Evolutionary conservation across 352 stramenopile genomes (phyloP), one percentile per base, ranked within the genome.

Genomic region (Phytopythium helicoides): DNA sequence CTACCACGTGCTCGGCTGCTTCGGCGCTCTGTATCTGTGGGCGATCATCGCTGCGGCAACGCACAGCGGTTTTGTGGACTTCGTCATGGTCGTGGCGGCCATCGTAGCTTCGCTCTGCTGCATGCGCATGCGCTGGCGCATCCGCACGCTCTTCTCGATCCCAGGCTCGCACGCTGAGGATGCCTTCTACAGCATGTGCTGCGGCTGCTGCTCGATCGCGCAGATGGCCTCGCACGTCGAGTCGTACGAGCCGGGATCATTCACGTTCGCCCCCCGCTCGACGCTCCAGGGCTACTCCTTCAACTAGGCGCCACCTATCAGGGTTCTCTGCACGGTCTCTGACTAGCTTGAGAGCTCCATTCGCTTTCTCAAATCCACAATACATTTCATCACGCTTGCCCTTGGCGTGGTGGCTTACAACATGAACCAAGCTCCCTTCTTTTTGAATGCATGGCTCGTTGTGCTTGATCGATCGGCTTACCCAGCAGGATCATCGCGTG

Each of bases 211-310:
- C 66, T 86, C 79, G 1, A 70, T 90, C 47, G 81, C 81, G 10
- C 81, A 92, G 59, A 87, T 90, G 75, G 82, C 79, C 10, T 85
- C 79, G 19, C 76, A 92, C 56, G 79, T 92, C 52, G 75, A 89
- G 61, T 85, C 79, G 47, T 92, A 90, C 57, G 73, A 87, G 64
- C 82, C 79, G 1, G 82, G 79, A 25, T 50, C 52, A 23, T 87
- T 81, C 52, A 47, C 68, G 10, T 89, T 92, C 31, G 54, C 65
- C 11, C 78, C 81, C 18, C 81, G 74, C 35, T 64, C 75, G 16
- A 92, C 81, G 35, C 76, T 92, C 6, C 64, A 78, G 45, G 77
- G 77, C 39, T 88, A 88, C 66, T 70, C 74, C 23, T 56, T 73
- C 49, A 82, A 58, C 51, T 86, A 84, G 57, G 41, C 19, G 18